These are phyloP conservation scores for Rhazya stricta DNA, from an alignment of 257 asterid genomes.

Conservation along the genomic window DNA sequence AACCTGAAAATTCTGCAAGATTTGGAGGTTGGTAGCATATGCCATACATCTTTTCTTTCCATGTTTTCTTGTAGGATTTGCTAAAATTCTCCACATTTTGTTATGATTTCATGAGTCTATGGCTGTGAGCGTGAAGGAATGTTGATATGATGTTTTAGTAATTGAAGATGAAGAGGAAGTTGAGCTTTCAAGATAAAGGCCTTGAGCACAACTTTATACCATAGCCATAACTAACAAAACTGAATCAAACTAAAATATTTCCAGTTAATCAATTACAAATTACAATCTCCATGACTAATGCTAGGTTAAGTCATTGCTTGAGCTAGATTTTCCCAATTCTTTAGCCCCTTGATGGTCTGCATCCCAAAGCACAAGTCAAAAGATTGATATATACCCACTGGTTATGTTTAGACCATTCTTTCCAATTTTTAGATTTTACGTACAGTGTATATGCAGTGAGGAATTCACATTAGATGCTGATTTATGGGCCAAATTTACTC, in stretches of 20 bases:
- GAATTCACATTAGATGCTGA: not conserved
- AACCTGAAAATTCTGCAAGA: slow-evolving; percentile 83
- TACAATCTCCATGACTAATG: not conserved
- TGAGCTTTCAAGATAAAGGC: not conserved
- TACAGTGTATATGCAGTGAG: not conserved
- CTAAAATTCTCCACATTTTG: not conserved
- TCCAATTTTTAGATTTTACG: not conserved
- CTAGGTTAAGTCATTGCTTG: not conserved
- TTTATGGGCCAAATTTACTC: not conserved
- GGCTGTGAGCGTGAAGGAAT: not conserved
- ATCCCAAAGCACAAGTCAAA: not conserved
- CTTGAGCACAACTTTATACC: not conserved
- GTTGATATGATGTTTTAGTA: not conserved
- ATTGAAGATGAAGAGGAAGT: not conserved
- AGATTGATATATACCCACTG: not conserved
- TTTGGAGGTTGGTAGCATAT: slow-evolving; percentile 66
- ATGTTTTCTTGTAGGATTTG: not conserved
- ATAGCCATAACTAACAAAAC: not conserved
- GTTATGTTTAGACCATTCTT: not conserved
- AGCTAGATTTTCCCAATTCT: not conserved
- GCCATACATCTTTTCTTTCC: not conserved
- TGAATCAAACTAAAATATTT: not conserved
- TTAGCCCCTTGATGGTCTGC: not conserved
- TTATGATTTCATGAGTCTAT: not conserved
- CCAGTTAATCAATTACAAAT: not conserved